Evolutionary conservation across 2,329 filamentous ascomycete species (phyloP), one percentile per base, ranked within the genome.

Genomic region (Chrysoporthe austroafricana): DNA sequence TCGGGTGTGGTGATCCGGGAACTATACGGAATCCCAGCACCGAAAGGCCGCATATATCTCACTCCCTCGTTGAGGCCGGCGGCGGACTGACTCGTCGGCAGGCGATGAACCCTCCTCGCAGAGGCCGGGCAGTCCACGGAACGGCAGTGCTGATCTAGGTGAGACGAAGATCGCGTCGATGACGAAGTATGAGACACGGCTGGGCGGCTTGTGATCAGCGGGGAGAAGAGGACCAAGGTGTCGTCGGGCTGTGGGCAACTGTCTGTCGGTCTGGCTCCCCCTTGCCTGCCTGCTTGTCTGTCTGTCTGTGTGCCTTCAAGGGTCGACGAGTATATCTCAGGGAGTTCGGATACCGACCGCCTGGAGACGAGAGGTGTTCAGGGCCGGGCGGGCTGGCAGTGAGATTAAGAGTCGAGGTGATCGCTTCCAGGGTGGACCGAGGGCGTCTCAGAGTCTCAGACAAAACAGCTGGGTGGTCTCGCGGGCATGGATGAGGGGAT

Each of bases 371-470:
- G 21, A 34, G n/a, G 36, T 43, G 43, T 18, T 26, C 26, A 26
- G 21, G 59, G 9, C 36, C 59, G 59, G 34, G 52, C 42, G 34
- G 58, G 16, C 32, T 61, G 39, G 32, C 21, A 21, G 43, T 36
- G 44, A 46, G 6, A 9, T n/a, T 21, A 36, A 14, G 32, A 46
- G 44, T 36, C 44, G 7, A 48, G 26, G 32, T 46, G 42, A 62
- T 62, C 60, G 60, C 21, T 36, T 32, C 43, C n/a, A 34, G 60
- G 60, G 14, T 26, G 13, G 36, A n/a, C 14, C 9, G 11, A 21
- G 8, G 34, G 44, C 62, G 67, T 69, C 67, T 69, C 61, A 67
- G 61, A 69, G 61, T 67, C 48, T 63, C 43, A 62, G 64, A 69
- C 67, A 66, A 66, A 64, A 63, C 60, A 66, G 52, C 63, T 57